A percentile compares a stretch with the other conserved stretches of the same genome.
Conservation (phyloP, 2,329 filamentous ascomycete species). For the Phialemoniopsis sp. region DNA sequence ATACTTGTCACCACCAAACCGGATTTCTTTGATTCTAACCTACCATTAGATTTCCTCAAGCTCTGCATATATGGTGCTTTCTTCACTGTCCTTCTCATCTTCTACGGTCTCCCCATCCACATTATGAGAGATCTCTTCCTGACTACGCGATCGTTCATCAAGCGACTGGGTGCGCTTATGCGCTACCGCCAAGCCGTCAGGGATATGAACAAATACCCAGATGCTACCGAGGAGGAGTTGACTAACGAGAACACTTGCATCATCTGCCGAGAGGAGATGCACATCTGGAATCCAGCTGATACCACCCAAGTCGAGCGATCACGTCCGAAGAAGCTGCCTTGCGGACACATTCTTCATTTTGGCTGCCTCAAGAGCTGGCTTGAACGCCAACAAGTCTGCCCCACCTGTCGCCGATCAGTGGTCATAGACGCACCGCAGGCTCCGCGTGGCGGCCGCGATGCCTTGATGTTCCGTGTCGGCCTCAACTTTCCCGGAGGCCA, state of each 20-base stretch:
- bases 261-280: constrained; percentile 96
- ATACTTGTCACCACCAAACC: not conserved
- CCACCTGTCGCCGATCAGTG: constrained; percentile 85
- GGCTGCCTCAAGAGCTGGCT: constrained; percentile 96
- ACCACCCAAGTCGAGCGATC: constrained; percentile 75
- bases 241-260: constrained; percentile 89
- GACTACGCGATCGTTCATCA: constrained; percentile 86
- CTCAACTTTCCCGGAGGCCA: constrained; percentile 23
- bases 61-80: constrained; percentile 85
- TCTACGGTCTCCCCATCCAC: constrained; percentile 94
- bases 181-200: constrained; percentile 87
- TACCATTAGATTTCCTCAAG: constrained; percentile 74
- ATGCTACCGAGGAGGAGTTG: constrained; percentile 85
- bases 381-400: constrained; percentile 94
- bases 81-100: constrained; percentile 87
- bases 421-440: constrained; percentile 48
- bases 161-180: constrained; percentile 82
- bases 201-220: constrained; percentile 92
- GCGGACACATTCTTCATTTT: constrained; percentile 91
- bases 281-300: constrained; percentile 63
- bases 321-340: constrained; percentile 92
- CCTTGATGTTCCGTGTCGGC: constrained; percentile 25
- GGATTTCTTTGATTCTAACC: not conserved
- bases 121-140: constrained; percentile 95
- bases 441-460: constrained; percentile 25